Conservation (phyloP, 2,329 filamentous ascomycete genomes). For the Rhynchosporium agropyri region DNA sequence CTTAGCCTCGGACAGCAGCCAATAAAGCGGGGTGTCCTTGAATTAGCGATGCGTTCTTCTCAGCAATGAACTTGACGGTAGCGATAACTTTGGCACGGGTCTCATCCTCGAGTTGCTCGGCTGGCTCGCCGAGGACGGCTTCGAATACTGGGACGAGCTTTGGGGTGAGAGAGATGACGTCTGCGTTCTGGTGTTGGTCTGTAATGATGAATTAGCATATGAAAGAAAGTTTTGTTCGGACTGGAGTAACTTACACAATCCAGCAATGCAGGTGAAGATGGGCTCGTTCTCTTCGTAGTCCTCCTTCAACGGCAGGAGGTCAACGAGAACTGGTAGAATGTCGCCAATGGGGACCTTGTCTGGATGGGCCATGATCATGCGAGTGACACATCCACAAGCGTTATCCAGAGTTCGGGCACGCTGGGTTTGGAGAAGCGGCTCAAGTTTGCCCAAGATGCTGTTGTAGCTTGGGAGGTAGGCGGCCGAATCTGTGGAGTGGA, state of each 20-base stretch:
- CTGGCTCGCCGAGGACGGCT: constrained; percentile 69
- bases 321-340: constrained; percentile 78
- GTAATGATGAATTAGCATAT: constrained; percentile 1
- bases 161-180: constrained; percentile 69
- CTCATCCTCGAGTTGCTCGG: constrained; percentile 75
- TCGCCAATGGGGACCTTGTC: constrained; percentile 78
- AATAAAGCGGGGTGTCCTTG: constrained; percentile 36
- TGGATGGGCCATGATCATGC: constrained; percentile 91
- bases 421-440: constrained; percentile 77
- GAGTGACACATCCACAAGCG: constrained; percentile 84
- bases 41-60: constrained; percentile 37
- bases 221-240: background rate
- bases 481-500: constrained; percentile 72
- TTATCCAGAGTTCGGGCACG: constrained; percentile 89
- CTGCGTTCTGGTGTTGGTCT: constrained; percentile 70
- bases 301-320: constrained; percentile 82
- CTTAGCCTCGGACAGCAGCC: constrained; percentile 22
- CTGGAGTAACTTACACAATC: constrained; percentile 66
- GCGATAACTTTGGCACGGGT: constrained; percentile 68
- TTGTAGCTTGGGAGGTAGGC: constrained; percentile 76
- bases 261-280: constrained; percentile 86
- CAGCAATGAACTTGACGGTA: constrained; percentile 53
- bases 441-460: constrained; percentile 80
- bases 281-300: constrained; percentile 97
- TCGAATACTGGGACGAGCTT: constrained; percentile 72